phyloP scores from a whole-genome alignment of 2,329 filamentous ascomycete genomes.

The Talaromyces sp. region DNA sequence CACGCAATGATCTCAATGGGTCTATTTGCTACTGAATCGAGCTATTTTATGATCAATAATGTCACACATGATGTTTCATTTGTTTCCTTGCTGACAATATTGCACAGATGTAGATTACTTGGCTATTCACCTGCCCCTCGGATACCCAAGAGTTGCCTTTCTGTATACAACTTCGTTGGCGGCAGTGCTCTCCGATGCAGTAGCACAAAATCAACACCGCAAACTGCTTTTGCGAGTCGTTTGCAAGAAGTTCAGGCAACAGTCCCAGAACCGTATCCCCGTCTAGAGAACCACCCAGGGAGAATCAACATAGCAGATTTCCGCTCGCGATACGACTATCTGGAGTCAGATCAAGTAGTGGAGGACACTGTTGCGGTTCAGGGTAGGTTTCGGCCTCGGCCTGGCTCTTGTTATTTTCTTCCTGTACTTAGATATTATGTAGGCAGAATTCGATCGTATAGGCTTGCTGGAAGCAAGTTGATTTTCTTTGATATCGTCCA shows the following conservation, averaged over 20 bases:
- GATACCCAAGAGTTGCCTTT: background rate
- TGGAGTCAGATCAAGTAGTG: constrained; percentile 34
- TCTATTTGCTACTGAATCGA: background rate
- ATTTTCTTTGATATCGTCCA: constrained; percentile 78
- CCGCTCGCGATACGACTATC: constrained; percentile 28
- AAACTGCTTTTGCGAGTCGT: constrained; percentile 29
- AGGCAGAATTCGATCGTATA: constrained; percentile 71
- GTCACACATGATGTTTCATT: background rate
- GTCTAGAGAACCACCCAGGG: constrained; percentile 24
- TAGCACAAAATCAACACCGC: constrained; percentile 26
- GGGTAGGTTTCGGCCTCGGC: constrained; percentile 32
- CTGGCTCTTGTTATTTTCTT: constrained; percentile 12
- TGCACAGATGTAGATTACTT: background rate
- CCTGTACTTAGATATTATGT: constrained; percentile 36
- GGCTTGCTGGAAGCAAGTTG: constrained; percentile 68
- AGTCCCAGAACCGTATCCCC: constrained; percentile 34
- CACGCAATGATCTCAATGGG: constrained; percentile 40
- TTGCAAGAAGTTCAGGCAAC: constrained; percentile 32
- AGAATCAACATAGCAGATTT: constrained; percentile 33
- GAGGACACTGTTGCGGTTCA: constrained; percentile 34
- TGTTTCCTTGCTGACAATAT: background rate
- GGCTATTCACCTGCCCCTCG: background rate
- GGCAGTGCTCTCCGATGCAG: constrained; percentile 12
- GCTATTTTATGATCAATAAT: background rate
- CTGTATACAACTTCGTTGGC: background rate